Conservation (phyloP, 139 green algal species). For the Nannochloris sp. region DNA sequence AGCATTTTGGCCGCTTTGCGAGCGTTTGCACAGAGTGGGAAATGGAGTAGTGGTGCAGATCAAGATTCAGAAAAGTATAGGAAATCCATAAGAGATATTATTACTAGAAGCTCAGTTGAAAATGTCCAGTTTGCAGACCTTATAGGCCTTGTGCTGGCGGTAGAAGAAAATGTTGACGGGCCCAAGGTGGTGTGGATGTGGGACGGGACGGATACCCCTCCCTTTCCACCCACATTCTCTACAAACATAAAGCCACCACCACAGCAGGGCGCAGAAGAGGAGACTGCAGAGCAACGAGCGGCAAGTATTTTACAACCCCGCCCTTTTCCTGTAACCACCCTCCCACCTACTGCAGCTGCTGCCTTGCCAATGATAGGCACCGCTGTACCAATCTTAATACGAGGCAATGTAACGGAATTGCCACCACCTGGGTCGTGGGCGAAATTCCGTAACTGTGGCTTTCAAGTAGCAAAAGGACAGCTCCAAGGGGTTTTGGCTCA, state of each 20-base stretch:
- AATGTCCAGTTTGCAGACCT: constrained; percentile 23
- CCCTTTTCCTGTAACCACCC: background rate
- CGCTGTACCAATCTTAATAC: constrained; percentile 26
- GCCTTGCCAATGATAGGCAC: constrained; percentile 26
- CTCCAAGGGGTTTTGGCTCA: constrained; percentile 19
- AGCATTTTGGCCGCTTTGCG: constrained; percentile 17
- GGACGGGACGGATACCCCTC: constrained; percentile 33
- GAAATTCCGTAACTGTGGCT: constrained; percentile 35
- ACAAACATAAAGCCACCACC: background rate
- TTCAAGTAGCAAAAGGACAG: constrained; percentile 25
- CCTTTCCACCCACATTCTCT: constrained; percentile 3
- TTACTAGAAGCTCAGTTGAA: background rate
- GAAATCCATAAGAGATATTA: constrained; percentile 18
- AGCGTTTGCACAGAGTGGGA: background rate
- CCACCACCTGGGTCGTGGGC: constrained; percentile 22
- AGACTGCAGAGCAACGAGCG: background rate
- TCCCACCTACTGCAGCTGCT: background rate
- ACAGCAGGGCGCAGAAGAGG: background rate
- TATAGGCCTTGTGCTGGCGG: constrained; percentile 7
- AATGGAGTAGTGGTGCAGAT: background rate
- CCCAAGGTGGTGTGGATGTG: constrained; percentile 25
- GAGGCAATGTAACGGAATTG: background rate
- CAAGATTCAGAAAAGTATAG: constrained; percentile 16
- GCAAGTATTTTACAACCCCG: background rate
- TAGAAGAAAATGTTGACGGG: background rate